A percentile compares a stretch with the other conserved stretches of the same genome.
These are phyloP conservation scores for Penicillium sp. DNA, from an alignment of 2,329 filamentous ascomycete species.

Conservation along the genomic window DNA sequence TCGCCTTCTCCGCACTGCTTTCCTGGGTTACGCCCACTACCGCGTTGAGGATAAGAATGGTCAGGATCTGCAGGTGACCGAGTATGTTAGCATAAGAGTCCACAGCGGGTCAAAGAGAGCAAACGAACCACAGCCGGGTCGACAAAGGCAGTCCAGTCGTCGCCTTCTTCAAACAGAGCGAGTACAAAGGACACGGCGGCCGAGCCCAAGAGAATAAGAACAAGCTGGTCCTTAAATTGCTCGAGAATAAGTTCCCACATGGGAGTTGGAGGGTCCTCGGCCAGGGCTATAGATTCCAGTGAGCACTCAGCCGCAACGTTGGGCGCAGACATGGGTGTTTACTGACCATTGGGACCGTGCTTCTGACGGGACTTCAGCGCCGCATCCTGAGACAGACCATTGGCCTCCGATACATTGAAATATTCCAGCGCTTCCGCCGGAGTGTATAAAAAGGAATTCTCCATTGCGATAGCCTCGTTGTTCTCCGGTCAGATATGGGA, in stretches of 20 bases:
- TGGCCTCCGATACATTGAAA: conserved; percentile 49
- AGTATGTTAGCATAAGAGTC: conserved; percentile 12
- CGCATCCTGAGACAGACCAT: conserved; percentile 49
- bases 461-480: conserved; percentile 40
- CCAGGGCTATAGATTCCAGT: conserved; percentile 50
- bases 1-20: conserved; percentile 96
- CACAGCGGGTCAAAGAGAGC: background rate
- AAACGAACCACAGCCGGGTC: conserved; percentile 83
- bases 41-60: conserved; percentile 92
- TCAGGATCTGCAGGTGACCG: conserved; percentile 65
- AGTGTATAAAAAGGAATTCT: conserved; percentile 50
- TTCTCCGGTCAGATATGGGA: background rate
- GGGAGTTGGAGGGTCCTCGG: conserved; percentile 91
- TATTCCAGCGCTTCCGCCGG: conserved; percentile 48
- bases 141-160: conserved; percentile 95
- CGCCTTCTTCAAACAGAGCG: conserved; percentile 85
- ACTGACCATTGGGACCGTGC: conserved; percentile 53
- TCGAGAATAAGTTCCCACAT: conserved; percentile 95
- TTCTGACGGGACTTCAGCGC: conserved; percentile 44
- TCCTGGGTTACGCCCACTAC: conserved; percentile 98
- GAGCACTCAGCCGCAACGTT: conserved; percentile 13
- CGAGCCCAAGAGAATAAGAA: conserved; percentile 88
- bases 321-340: background rate
- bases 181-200: conserved; percentile 90
- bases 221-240: conserved; percentile 98